These are phyloP conservation scores for Pythium chondricola DNA, from an alignment of 352 stramenopile genomes.

Conservation along the genomic window DNA sequence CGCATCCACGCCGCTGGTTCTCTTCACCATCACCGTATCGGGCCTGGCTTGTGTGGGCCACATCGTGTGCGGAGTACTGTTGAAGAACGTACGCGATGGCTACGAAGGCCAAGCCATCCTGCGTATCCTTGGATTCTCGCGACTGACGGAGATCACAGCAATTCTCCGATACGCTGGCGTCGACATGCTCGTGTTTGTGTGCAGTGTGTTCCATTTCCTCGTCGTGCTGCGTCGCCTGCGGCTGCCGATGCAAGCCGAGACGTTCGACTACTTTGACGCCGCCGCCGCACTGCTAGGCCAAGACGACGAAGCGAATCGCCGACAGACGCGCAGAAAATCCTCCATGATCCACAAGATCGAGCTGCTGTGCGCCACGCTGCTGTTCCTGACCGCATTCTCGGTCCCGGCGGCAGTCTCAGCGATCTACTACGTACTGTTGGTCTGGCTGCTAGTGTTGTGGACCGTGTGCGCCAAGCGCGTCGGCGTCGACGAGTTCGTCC, in stretches of 20 bases:
- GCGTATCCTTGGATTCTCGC: slow-evolving; percentile 39
- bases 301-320: slow-evolving; percentile 17
- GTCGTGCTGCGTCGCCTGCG: slow-evolving; percentile 42
- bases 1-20: slow-evolving; percentile 37
- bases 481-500: slow-evolving; percentile 42
- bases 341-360: slow-evolving; percentile 33
- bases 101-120: slow-evolving; percentile 8
- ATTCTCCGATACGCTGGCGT: slow-evolving; percentile 46
- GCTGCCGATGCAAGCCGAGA: slow-evolving; percentile 20
- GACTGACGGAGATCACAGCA: slow-evolving; percentile 26
- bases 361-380: slow-evolving; percentile 34
- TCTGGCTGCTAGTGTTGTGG: slow-evolving; percentile 56
- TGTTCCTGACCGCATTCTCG: slow-evolving; percentile 56
- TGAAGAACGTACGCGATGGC: slow-evolving; percentile 6
- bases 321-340: slow-evolving; percentile 22
- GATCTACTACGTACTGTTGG: slow-evolving; percentile 51
- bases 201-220: slow-evolving; percentile 55
- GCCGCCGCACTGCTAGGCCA: slow-evolving; percentile 36
- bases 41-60: slow-evolving; percentile 36
- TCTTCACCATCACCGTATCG: slow-evolving; percentile 41
- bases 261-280: slow-evolving; percentile 58
- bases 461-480: slow-evolving; percentile 60
- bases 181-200: slow-evolving; percentile 52
- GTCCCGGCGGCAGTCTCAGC: slow-evolving; percentile 49
- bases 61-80: slow-evolving; percentile 23